phyloP scores from a whole-genome alignment of 768 basidiomycete species.

The Suillus placidus region DNA sequence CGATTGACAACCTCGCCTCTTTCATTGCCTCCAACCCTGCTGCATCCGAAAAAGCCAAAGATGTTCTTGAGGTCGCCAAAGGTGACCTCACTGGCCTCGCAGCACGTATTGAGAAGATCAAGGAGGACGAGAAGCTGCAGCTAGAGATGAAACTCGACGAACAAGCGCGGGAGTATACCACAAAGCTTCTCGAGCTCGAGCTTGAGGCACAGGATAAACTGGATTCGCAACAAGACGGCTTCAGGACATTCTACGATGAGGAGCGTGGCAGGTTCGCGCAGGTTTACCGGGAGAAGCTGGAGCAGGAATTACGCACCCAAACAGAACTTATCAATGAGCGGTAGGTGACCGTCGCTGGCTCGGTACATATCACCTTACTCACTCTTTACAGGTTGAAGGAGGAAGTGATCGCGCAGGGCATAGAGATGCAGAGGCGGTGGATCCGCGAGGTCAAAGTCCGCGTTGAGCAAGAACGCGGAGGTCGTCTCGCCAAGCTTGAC shows the following conservation, averaged over 20 bases:
- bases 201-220: constrained; percentile 86
- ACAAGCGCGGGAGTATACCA: constrained; percentile 81
- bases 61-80: constrained; percentile 80
- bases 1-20: constrained; percentile 89
- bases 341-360: constrained; percentile 44
- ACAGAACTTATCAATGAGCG: constrained; percentile 94
- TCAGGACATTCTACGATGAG: constrained; percentile 77
- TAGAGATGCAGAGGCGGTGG: constrained; percentile 97
- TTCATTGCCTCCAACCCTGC: constrained; percentile 77
- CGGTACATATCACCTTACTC: background rate
- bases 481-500: constrained; percentile 92
- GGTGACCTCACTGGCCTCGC: constrained; percentile 78
- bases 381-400: constrained; percentile 72
- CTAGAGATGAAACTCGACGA: constrained; percentile 74
- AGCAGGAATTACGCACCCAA: constrained; percentile 82
- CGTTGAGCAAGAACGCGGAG: constrained; percentile 96
- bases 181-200: constrained; percentile 79
- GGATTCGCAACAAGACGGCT: constrained; percentile 83
- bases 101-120: constrained; percentile 73
- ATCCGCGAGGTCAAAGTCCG: constrained; percentile 94
- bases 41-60: constrained; percentile 66
- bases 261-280: constrained; percentile 74
- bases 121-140: constrained; percentile 73
- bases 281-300: constrained; percentile 84
- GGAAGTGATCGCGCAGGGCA: constrained; percentile 94